Evolutionary conservation across 768 basidiomycete genomes (phyloP).

Genomic region (Trametes elegans): DNA sequence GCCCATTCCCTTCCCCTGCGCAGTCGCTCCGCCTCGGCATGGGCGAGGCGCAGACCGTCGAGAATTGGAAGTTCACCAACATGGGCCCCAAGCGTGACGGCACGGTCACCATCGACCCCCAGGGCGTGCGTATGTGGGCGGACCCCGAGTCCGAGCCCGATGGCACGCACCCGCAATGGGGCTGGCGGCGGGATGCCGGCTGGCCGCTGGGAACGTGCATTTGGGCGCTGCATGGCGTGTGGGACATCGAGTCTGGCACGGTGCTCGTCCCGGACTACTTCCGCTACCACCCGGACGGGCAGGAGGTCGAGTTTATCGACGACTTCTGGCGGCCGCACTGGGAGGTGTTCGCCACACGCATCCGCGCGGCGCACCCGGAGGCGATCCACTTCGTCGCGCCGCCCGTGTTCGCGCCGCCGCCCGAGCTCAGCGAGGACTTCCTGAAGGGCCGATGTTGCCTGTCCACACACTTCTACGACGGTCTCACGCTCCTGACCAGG

Average conservation of each 20-base stretch:
- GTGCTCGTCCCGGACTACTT: slow-evolving; percentile 80
- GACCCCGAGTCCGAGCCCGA: slow-evolving; percentile 48
- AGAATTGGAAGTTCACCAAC: slow-evolving; percentile 76
- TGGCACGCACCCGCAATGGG: slow-evolving; percentile 68
- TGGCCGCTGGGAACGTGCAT: slow-evolving; percentile 80
- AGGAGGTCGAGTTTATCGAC: slow-evolving; percentile 62
- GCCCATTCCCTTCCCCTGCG: slow-evolving; percentile 80
- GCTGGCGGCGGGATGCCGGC: slow-evolving; percentile 70
- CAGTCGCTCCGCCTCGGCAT: slow-evolving; percentile 86
- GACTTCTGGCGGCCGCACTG: slow-evolving; percentile 84
- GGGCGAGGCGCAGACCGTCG: slow-evolving; percentile 80
- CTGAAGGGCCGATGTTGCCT: slow-evolving; percentile 68
- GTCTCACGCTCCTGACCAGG: slow-evolving; percentile 86
- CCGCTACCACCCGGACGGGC: slow-evolving; percentile 29
- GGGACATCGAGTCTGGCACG: slow-evolving; percentile 72
- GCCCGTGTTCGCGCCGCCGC: slow-evolving; percentile 85
- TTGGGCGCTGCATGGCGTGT: slow-evolving; percentile 89
- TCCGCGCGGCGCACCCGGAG: slow-evolving; percentile 70
- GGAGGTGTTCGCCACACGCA: slow-evolving; percentile 49
- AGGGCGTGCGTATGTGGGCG: slow-evolving; percentile 77
- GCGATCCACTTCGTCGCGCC: slow-evolving; percentile 91
- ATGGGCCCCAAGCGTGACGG: slow-evolving; percentile 79
- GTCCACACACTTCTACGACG: slow-evolving; percentile 92
- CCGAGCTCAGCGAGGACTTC: slow-evolving; percentile 51
- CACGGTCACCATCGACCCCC: slow-evolving; percentile 79